phyloP scores from a whole-genome alignment of 805 yeast species.

The Ogataea sp. region DNA sequence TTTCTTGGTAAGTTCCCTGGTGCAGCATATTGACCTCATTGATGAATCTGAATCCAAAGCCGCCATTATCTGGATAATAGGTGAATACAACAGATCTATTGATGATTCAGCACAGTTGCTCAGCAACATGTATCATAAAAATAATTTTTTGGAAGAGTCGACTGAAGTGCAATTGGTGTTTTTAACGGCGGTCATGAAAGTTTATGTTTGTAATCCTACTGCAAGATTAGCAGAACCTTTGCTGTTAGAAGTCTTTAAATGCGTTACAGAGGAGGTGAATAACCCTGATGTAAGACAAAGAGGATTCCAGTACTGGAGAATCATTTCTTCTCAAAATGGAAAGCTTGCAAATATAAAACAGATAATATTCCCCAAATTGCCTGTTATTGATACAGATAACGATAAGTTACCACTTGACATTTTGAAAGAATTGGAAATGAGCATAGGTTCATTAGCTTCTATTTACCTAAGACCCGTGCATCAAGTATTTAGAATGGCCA shows the following conservation, averaged over 20 bases:
- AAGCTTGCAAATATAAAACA: conserved; percentile 33
- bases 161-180: conserved; percentile 66
- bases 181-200: conserved; percentile 67
- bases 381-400: conserved; percentile 56
- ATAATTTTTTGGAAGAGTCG: conserved; percentile 52
- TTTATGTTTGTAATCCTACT: conserved; percentile 48
- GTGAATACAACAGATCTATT: conserved; percentile 53
- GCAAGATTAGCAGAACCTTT: conserved; percentile 38
- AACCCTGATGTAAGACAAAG: conserved; percentile 85
- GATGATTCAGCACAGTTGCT: conserved; percentile 33
- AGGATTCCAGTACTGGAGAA: conserved; percentile 80
- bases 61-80: conserved; percentile 78
- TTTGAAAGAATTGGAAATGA: conserved; percentile 74
- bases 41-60: conserved; percentile 75
- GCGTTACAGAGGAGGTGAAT: conserved; percentile 65
- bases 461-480: conserved; percentile 77
- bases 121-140: conserved; percentile 27
- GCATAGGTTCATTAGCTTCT: conserved; percentile 76
- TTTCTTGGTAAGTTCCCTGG: conserved; percentile 34
- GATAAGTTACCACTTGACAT: conserved; percentile 63
- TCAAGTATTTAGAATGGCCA: conserved; percentile 67
- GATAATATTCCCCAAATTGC: conserved; percentile 54
- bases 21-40: conserved; percentile 39
- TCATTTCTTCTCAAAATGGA: conserved; percentile 45
- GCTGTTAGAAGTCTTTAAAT: conserved; percentile 50